Evolutionary conservation across 2,329 filamentous ascomycete genomes (phyloP).

Genomic region (Arthrobotrys conoides): DNA sequence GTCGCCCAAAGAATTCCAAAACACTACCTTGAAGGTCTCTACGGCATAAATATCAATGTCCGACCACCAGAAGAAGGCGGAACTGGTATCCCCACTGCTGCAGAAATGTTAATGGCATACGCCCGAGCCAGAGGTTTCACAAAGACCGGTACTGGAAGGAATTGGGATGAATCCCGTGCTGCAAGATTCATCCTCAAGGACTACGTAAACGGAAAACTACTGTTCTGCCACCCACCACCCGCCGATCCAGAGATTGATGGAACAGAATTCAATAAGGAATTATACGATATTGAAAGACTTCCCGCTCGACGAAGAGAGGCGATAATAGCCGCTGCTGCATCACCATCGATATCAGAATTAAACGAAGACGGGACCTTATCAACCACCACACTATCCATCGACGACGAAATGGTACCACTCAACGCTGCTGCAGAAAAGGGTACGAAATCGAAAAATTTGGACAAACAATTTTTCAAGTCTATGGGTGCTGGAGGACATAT

Average conservation of each 20-base stretch:
- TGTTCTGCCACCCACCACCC: conserved; percentile 91
- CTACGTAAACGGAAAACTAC: conserved; percentile 94
- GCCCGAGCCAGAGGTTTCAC: conserved; percentile 90
- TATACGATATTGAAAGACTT: conserved; percentile 86
- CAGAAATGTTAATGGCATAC: conserved; percentile 87
- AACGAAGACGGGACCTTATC: conserved; percentile 25
- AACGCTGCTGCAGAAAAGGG: conserved; percentile 71
- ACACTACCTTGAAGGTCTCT: conserved; percentile 89
- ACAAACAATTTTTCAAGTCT: conserved; percentile 88
- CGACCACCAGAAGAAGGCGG: conserved; percentile 91
- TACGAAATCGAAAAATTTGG: conserved; percentile 81
- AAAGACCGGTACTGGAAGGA: conserved; percentile 85
- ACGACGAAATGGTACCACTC: conserved; percentile 63
- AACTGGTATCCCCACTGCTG: conserved; percentile 85
- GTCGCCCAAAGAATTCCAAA: conserved; percentile 89
- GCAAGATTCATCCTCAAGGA: conserved; percentile 93
- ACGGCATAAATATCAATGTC: conserved; percentile 89
- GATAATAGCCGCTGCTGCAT: conserved; percentile 33
- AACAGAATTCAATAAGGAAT: conserved; percentile 85
- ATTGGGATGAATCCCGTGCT: conserved; percentile 90
- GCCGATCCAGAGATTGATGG: conserved; percentile 76
- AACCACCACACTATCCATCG: conserved; percentile 9
- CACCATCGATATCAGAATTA: conserved; percentile 25
- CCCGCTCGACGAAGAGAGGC: conserved; percentile 79
- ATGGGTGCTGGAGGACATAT: conserved; percentile 77